Evolutionary conservation across 176 grass and related monocot genomes (phyloP).

Genomic region (Phragmites australis): DNA sequence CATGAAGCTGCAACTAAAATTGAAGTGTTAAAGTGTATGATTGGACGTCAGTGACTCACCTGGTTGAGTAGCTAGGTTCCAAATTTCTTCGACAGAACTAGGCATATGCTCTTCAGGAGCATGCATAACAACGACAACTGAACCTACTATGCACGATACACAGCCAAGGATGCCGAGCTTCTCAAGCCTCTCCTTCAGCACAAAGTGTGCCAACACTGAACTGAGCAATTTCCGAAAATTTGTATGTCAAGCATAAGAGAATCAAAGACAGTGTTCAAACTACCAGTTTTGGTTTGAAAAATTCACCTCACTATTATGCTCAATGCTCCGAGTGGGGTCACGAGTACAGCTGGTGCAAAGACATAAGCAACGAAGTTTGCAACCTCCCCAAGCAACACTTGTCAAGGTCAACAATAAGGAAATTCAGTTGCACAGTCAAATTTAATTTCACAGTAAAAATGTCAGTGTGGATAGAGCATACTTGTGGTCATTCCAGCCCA

Average conservation of each 20-base stretch:
- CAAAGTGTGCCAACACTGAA: conserved; percentile 78
- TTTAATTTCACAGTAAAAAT: neutral
- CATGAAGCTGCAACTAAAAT: neutral
- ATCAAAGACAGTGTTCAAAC: neutral
- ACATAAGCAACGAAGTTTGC: conserved; percentile 90
- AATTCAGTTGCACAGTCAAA: conserved; percentile 16
- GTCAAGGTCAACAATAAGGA: conserved; percentile 27
- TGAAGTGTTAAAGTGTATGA: neutral
- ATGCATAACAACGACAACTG: conserved; percentile 87
- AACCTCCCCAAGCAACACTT: conserved; percentile 90
- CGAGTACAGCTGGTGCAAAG: conserved; percentile 87
- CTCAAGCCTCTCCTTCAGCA: conserved; percentile 80
- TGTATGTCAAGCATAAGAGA: neutral
- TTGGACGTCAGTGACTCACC: conserved; percentile 33
- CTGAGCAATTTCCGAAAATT: conserved; percentile 32
- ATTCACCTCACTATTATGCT: conserved; percentile 94
- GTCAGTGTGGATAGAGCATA: conserved; percentile 37
- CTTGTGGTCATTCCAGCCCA: conserved; percentile 97
- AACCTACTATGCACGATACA: conserved; percentile 88
- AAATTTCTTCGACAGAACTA: conserved; percentile 83
- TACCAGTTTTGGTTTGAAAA: neutral
- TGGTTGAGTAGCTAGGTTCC: conserved; percentile 84
- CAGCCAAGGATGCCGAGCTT: conserved; percentile 84
- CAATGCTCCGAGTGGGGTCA: conserved; percentile 90
- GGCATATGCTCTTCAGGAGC: conserved; percentile 79